Evolutionary conservation across 345 rosid species (phyloP).

Genomic region (Lepidium sativum): DNA sequence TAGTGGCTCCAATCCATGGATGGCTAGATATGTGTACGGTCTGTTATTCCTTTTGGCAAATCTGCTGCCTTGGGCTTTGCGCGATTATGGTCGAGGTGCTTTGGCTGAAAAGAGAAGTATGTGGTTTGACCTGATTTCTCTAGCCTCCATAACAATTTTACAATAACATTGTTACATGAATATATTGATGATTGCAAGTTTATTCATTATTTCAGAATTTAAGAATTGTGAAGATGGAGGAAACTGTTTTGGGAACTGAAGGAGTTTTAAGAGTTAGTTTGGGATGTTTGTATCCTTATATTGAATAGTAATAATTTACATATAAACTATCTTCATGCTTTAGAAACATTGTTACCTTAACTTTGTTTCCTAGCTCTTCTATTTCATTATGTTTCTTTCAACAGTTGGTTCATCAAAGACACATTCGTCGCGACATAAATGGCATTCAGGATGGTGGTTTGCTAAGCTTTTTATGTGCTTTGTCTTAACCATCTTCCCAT

Average conservation of each 20-base stretch:
- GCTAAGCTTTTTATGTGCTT: constrained; percentile 50
- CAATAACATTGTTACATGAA: background rate
- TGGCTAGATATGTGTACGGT: constrained; percentile 83
- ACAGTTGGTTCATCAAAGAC: constrained; percentile 57
- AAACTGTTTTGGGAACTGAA: constrained; percentile 77
- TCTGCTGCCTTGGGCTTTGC: constrained; percentile 73
- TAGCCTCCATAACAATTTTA: background rate
- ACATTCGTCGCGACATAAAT: constrained; percentile 46
- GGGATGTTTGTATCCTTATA: constrained; percentile 86
- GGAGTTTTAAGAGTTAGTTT: constrained; percentile 92
- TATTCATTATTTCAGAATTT: constrained; percentile 44
- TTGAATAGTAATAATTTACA: too few relatives aligned
- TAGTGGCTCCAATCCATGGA: constrained; percentile 82
- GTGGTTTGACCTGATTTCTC: background rate
- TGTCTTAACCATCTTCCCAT: constrained; percentile 47
- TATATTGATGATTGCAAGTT: background rate
- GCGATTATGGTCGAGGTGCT: constrained; percentile 69
- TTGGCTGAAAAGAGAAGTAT: constrained; percentile 65
- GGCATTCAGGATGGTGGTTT: constrained; percentile 98
- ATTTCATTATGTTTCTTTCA: constrained; percentile 61
- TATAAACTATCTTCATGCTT: background rate
- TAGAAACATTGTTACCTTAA: constrained; percentile 27
- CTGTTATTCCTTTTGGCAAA: constrained; percentile 67
- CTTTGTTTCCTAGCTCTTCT: constrained; percentile 36
- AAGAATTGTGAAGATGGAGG: constrained; percentile 53